Evolutionary conservation across 2,329 filamentous ascomycete species (phyloP), one percentile per base, ranked within the genome.

Genomic region (Microsporum canis): DNA sequence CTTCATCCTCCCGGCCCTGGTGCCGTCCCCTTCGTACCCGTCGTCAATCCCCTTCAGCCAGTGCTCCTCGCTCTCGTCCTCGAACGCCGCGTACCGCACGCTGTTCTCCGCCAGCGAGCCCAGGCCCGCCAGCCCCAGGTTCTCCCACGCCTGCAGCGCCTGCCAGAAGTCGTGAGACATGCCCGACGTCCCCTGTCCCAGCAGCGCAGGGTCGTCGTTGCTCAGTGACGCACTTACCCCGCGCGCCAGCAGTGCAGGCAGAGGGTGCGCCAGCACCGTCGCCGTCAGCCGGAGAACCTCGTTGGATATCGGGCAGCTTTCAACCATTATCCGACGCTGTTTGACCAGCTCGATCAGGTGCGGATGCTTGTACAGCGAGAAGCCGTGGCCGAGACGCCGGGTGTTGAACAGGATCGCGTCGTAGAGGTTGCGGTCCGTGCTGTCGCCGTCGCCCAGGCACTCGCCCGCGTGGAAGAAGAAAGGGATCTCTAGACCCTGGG

Each of bases 401-500:
- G 91, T 92, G 1, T 91, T 91, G 5, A 97, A 82, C 7, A 96
- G 77, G 10, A 97, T 81, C 0, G 91, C 91, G 71, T 96, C 91
- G 71, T 90, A 96, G 2, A 97, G 81, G 73, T 96, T 96, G 64
- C 84, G 78, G 69, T 96, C 91, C 0, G 88, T 87, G n/a, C 79
- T 80, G 67, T 85, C 86, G 38, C 90, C 91, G 63, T 88, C 85
- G 12, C 90, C 90, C 0, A 95, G 83, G 38, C 86, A 89, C 75
- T 96, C 91, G 65, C 91, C 92, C 0, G 92, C 91, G 72, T 96
- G 91, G 77, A 97, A 95, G 79, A 95, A 95, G 78, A 96, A 96
- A 0, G 92, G 92, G 5, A 99, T 85, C 57, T 91, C 84, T 39
- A 96, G 82, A 1, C 83, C 84, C 68, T 90, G 86, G 70, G 89